phyloP scores from a whole-genome alignment of 352 stramenopile species.

The Phytopythium delawarense region DNA sequence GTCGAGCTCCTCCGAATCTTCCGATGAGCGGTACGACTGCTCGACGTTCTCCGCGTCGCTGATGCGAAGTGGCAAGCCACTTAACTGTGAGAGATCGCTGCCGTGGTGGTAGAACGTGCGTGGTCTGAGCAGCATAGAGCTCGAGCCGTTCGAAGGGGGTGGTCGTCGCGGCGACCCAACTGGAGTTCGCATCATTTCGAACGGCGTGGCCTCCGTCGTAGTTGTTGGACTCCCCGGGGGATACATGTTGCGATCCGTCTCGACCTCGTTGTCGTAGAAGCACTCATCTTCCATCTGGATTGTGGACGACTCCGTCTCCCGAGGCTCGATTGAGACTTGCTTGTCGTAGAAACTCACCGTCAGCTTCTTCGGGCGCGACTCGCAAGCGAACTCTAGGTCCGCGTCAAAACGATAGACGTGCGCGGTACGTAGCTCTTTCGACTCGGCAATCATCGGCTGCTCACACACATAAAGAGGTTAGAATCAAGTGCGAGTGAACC shows the following conservation, averaged over 20 bases:
- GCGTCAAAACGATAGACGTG: conserved; percentile 84
- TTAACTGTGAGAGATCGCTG: conserved; percentile 37
- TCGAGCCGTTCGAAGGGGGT: conserved; percentile 22
- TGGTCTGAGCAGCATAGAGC: conserved; percentile 25
- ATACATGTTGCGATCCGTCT: conserved; percentile 26
- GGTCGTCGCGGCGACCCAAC: conserved; percentile 31
- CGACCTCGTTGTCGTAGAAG: conserved; percentile 28
- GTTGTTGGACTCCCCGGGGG: conserved; percentile 44
- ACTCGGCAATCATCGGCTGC: conserved; percentile 28
- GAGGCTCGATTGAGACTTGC: conserved; percentile 24
- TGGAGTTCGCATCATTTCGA: conserved; percentile 65
- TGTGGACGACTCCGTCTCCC: conserved; percentile 31
- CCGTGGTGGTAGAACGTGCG: conserved; percentile 45
- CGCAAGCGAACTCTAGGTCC: conserved; percentile 65
- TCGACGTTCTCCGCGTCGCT: conserved; percentile 64
- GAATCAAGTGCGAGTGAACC: not conserved
- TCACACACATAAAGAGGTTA: not conserved
- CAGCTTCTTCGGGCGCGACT: conserved; percentile 63
- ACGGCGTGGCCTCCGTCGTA: conserved; percentile 50
- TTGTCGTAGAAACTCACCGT: conserved; percentile 69
- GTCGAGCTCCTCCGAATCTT: conserved; percentile 38
- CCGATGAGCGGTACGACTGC: conserved; percentile 65
- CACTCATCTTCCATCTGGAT: conserved; percentile 61
- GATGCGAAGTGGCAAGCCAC: conserved; percentile 33
- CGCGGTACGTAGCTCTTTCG: conserved; percentile 69